phyloP scores from a whole-genome alignment of 306 rosid genomes.

The Pyrus communis region DNA sequence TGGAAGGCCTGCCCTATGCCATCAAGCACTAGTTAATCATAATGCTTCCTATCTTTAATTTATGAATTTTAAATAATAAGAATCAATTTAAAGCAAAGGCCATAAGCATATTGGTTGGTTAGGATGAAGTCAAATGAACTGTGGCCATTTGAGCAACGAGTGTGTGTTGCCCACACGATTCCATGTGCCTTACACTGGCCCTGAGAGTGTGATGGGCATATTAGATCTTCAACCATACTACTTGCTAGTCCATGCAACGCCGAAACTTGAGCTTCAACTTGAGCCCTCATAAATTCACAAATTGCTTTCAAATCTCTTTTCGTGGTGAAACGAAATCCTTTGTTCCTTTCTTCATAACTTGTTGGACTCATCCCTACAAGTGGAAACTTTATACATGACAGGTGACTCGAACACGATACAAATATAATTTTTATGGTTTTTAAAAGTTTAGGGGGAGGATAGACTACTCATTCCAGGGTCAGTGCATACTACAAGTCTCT shows the following conservation, averaged over 20 bases:
- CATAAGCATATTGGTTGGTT: conserved; percentile 13
- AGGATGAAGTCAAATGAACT: conserved; percentile 14
- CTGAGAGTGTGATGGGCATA: conserved; percentile 5
- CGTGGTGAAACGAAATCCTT: neutral
- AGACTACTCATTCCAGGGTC: too few relatives aligned
- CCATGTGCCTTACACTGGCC: conserved; percentile 16
- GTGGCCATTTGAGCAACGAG: neutral
- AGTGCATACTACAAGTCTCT: too few relatives aligned
- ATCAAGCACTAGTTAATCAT: neutral
- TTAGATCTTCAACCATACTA: neutral
- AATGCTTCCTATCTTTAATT: neutral
- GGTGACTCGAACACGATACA: neutral
- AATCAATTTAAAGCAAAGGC: conserved; percentile 1
- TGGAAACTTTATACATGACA: neutral
- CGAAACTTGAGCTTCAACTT: neutral
- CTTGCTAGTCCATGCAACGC: neutral
- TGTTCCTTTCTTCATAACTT: neutral
- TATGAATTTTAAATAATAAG: neutral
- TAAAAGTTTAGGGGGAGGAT: too few relatives aligned
- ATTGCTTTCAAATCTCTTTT: neutral
- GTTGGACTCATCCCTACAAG: neutral
- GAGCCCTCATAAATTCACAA: neutral
- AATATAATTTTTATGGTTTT: too few relatives aligned
- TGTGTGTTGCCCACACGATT: conserved; percentile 16
- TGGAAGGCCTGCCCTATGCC: neutral